Base-by-base conservation (phyloP, 768 basidiomycete genomes). In the Mycena rebaudengoi region DNA sequence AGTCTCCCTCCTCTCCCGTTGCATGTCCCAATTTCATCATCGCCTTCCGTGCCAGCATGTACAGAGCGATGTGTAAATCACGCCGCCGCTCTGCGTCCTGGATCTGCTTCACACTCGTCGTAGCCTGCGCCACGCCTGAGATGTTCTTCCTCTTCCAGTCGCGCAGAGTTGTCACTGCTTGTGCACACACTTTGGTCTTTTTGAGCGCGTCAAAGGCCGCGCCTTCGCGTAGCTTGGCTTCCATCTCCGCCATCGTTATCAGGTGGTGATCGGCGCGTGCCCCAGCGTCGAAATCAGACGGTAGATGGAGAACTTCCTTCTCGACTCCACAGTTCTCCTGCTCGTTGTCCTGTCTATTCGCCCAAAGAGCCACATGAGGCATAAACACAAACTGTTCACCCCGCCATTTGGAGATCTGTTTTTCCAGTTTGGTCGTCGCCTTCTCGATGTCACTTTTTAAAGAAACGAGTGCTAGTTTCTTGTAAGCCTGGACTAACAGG, bases 281-380 rank as follows among this genome's bases (percentile, higher is more conserved):
- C 11, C 5, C 21, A 1, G 12, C 28, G 2, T 2, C 23, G 25
- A 62, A 33, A 12, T 62, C 53, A 2, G 61, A 62, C 11, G 61
- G 61, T 16, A 62, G 40, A 0, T 48, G 45, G 45, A 62, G 26
- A n/a, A 49, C 12, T 14, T 55, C 61, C 10, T 43, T 21, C 52
- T 54, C 60, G 3, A 62, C 52, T 0, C 5, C n/a, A 12, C 43
- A 39, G 2, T 13, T 44, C 11, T n/a, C n/a, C 50, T 39, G 29
- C 7, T 44, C 7, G 0, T 20, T n/a, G 5, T 35, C 25, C 13
- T n/a, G 30, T n/a, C n/a, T n/a, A n/a, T n/a, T n/a, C n/a, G n/a
- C n/a, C n/a, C n/a, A n/a, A 10, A 26, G 23, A 18, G 25, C 33
- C 5, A 45, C 26, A 2, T 4, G 3, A 8, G 51, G 60, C 41